Percentiles rank a stretch among this genome's conserved stretches.
Conservation (phyloP, 1,284 basidiomycete genomes). For the Ganoderma lingzhi region DNA sequence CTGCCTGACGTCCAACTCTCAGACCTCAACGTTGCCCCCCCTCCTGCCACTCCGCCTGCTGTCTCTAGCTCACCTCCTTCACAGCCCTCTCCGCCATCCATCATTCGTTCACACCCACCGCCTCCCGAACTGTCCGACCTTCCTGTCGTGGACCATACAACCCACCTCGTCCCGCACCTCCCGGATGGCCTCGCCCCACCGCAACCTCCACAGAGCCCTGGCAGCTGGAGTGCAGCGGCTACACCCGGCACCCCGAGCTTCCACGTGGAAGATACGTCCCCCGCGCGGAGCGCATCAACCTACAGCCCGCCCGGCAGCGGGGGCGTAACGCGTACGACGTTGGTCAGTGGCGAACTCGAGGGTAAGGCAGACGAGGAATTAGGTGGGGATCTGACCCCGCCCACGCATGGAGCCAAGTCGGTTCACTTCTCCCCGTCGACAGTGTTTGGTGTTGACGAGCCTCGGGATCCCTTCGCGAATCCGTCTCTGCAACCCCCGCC, state of each 20-base stretch:
- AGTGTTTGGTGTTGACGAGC: not conserved
- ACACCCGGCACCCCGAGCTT: slow-evolving; percentile 56
- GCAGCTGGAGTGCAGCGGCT: slow-evolving; percentile 69
- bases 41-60: slow-evolving; percentile 30
- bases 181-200: slow-evolving; percentile 28
- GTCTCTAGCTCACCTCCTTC: slow-evolving; percentile 25
- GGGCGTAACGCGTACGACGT: slow-evolving; percentile 20
- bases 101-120: slow-evolving; percentile 30
- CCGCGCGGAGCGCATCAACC: slow-evolving; percentile 10
- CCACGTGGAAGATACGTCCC: slow-evolving; percentile 14
- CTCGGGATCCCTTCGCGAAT: slow-evolving; percentile 23
- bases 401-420: slow-evolving; percentile 43
- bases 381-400: slow-evolving; percentile 26
- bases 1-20: slow-evolving; percentile 10
- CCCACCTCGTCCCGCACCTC: slow-evolving; percentile 19
- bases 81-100: slow-evolving; percentile 31
- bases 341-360: slow-evolving; percentile 40
- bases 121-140: slow-evolving; percentile 34
- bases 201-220: slow-evolving; percentile 49
- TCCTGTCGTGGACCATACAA: slow-evolving; percentile 17
- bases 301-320: slow-evolving; percentile 11
- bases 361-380: slow-evolving; percentile 31
- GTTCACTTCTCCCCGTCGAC: slow-evolving; percentile 59
- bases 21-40: slow-evolving; percentile 27
- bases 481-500: not conserved